Percentiles rank a stretch among this genome's conserved stretches.
These are phyloP conservation scores for Fusarium ramigenum DNA, from an alignment of 2,329 filamentous ascomycete species.

Conservation along the genomic window DNA sequence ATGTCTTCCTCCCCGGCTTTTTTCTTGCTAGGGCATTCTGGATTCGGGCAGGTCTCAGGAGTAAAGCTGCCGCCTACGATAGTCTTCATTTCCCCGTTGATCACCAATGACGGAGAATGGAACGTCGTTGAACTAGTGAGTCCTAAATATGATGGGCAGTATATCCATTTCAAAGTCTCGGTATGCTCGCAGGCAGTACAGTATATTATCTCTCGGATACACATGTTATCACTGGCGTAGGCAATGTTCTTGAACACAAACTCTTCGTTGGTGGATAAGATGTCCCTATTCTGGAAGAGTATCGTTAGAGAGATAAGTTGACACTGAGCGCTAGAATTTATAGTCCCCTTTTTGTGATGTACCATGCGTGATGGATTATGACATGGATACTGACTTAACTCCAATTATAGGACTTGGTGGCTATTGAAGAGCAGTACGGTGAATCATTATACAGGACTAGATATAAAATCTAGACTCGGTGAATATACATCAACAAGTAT, in stretches of 20 bases:
- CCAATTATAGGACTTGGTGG: fast-evolving
- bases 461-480: fast-evolving
- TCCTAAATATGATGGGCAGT: background rate
- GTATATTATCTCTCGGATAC: background rate
- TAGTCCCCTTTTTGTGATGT: background rate
- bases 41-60: background rate
- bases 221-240: background rate
- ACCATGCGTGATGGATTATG: fast-evolving
- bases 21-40: background rate
- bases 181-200: background rate
- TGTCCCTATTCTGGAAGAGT: fast-evolving
- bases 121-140: background rate
- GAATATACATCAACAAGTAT: too few relatives aligned
- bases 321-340: background rate
- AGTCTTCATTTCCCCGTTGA: background rate
- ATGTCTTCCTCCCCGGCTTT: background rate
- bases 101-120: background rate
- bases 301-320: background rate
- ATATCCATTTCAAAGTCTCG: background rate
- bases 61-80: background rate
- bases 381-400: fast-evolving
- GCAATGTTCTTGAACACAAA: fast-evolving
- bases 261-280: fast-evolving
- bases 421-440: fast-evolving
- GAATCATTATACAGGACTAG: fast-evolving